Evolutionary conservation across 306 rosid species (phyloP), one percentile per base, ranked within the genome.

Genomic region (Quercus robur): DNA sequence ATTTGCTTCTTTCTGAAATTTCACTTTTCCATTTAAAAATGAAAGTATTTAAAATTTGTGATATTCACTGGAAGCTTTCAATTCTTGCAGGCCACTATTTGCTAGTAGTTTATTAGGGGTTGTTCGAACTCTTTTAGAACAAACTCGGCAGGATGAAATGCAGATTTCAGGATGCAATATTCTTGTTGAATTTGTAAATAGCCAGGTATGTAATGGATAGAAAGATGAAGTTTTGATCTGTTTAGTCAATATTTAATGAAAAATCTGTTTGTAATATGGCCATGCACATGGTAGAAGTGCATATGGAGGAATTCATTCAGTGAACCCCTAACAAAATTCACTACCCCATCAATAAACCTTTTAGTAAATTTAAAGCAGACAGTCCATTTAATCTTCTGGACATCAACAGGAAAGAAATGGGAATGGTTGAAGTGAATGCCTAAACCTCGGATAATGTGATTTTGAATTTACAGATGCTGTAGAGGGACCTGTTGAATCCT

Each of bases 51-150:
- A 44, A 55, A 61, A 75, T 78, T 44, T 63, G 69, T 75, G 68
- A 21, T 71, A 68, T 79, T 77, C 76, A 74, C 64, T 23, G 1
- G 28, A 55, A 56, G 61, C 57, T 74, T 87, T 82, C 81, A 67
- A 72, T 76, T 80, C 76, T 81, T 89, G 88, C 94, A 95, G 97
- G 96, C 92, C 99, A 7, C 87, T 93, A 64, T 95, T 84, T 86
- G 95, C 93, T 2, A 79, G 90, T 81, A 91, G 97, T 77, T 83
- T 95, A 80, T 80, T 95, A 81, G 92, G 88, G 84, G 90, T 95
- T 70, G 82, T 93, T 75, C 97, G 90, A 66, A 87, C 86, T 80
- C 95, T 95, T 74, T 78, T 95, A 81, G 99, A 95, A 41, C 99
- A 95, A 85, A 87, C 85, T 77, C 93, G 84, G 31, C 79, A 74